Base-by-base conservation (phyloP, 2,329 filamentous ascomycete genomes). In the Alternaria burnsii region DNA sequence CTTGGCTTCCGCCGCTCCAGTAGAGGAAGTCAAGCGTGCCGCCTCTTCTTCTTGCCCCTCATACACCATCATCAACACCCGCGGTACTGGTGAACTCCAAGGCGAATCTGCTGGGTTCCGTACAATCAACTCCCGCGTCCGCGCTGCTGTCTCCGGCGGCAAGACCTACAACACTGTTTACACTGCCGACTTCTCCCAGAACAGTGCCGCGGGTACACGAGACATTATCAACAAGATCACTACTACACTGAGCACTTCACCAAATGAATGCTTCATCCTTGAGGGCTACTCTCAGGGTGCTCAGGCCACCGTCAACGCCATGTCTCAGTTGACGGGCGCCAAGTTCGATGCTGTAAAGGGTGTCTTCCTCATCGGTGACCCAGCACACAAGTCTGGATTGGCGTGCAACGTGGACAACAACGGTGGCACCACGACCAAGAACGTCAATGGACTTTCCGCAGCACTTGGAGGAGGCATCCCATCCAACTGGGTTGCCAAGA, bases 241-340 rank as follows among this genome's bases (percentile, higher is more conserved):
- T 4, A 58, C 56, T 12, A 71, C 65, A 6, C 67, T 79, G 1
- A n/a, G 32, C 0, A 48, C 64, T 0, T 67, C 63, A 40, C 70
- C 76, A 1, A 65, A 69, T 34, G 68, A 71, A 48, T 80, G 77
- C 61, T 78, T 78, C 59, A 72, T 79, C 48, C 69, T 80, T 1
- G 71, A 79, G 52, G 77, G 78, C 18, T 79, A 79, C 65, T 76
- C 71, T 3, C 77, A 79, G 58, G 78, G 75, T 20, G 78, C 78
- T 2, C 70, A 74, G 8, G 77, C 76, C 0, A 79, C 77, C 0
- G 71, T 75, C 5, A 71, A 76, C 41, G 77, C 76, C 9, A 52
- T 79, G 58, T 36, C 72, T 3, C 54, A 68, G 18, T 53, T 79
- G 5, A 78, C 75, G 1, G 77, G 76, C 20, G 68, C 68, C 0